phyloP scores from a whole-genome alignment of 2,329 filamentous ascomycete genomes.

The Pseudogymnoascus sp. region DNA sequence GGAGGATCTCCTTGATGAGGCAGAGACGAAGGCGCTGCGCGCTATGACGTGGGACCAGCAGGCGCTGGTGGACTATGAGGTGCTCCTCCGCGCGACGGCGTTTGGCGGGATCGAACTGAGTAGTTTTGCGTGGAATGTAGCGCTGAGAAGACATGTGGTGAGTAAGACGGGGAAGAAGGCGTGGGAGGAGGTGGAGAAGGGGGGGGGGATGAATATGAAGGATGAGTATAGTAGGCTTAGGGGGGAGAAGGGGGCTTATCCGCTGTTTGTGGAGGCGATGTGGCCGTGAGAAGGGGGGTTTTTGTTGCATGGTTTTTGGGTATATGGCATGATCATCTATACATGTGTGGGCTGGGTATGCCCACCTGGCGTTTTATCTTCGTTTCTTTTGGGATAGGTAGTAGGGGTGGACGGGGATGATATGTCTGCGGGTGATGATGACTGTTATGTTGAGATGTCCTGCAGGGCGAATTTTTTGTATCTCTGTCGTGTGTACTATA shows the following conservation, averaged over 20 bases:
- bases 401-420: background rate
- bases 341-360: background rate
- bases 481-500: background rate
- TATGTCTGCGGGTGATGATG: background rate
- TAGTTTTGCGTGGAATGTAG: constrained; percentile 39
- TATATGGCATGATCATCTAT: constrained; percentile 27
- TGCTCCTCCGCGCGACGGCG: constrained; percentile 36
- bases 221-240: constrained; percentile 17
- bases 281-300: constrained; percentile 16
- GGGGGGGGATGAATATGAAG: constrained; percentile 10
- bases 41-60: constrained; percentile 41
- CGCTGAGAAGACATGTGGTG: constrained; percentile 31
- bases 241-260: constrained; percentile 14
- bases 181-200: background rate
- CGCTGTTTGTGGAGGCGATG: constrained; percentile 16
- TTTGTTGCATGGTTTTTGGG: background rate
- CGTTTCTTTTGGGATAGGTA: background rate
- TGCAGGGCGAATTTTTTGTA: background rate
- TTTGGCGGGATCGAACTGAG: constrained; percentile 38
- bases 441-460: constrained; percentile 4
- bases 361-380: background rate
- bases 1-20: constrained; percentile 33
- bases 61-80: constrained; percentile 43
- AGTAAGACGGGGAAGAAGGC: constrained; percentile 12
- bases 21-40: constrained; percentile 29